Base-by-base conservation (phyloP, 768 basidiomycete species). In the Mycena olivaceomarginata region DNA sequence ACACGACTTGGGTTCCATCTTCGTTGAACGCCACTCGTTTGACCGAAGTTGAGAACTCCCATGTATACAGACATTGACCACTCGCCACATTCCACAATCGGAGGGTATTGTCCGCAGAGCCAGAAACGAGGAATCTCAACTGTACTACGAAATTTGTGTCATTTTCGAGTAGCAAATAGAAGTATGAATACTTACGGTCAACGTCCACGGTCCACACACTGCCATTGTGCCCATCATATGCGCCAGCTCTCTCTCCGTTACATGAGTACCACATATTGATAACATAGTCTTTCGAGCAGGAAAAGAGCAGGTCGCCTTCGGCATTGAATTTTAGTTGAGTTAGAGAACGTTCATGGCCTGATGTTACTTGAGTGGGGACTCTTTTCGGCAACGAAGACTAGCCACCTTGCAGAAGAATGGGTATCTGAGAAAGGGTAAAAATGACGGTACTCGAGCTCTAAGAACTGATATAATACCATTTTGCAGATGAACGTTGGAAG, bases 11-110 rank as follows among this genome's bases (percentile, higher is more conserved):
- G 31, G 92, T 90, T 82, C 95, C 96, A 81, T 96, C 94, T 72
- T 95, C 95, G 85, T 92, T 97, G 90, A 98, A 99, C 9, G 93
- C 92, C 25, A 99, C 98, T 62, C 98, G 91, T 90, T 99, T 99
- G 80, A 99, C 96, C 5, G 98, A 98, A 0, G 98, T 99, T 45
- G 96, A 95, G 90, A 98, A 99, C 85, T 99, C 98, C 98, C 98
- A 99, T 4, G 92, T 94, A 84, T 94, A 96, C 39, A 99, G 89
- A 83, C 96, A 97, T 86, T 98, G 96, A 74, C 98, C 98, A 5
- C 94, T 95, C 66, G 92, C 87, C 41, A 99, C 96, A 62, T 91
- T 90, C 98, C 98, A 99, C 10, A 99, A 89, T 77, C 94, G 93
- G 85, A 99, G 91, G 56, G 93, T 91, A 85, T 99, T 99, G 86